Evolutionary conservation across 2,329 filamentous ascomycete species (phyloP), one percentile per base, ranked within the genome.

Genomic region (Cercospora zeina): DNA sequence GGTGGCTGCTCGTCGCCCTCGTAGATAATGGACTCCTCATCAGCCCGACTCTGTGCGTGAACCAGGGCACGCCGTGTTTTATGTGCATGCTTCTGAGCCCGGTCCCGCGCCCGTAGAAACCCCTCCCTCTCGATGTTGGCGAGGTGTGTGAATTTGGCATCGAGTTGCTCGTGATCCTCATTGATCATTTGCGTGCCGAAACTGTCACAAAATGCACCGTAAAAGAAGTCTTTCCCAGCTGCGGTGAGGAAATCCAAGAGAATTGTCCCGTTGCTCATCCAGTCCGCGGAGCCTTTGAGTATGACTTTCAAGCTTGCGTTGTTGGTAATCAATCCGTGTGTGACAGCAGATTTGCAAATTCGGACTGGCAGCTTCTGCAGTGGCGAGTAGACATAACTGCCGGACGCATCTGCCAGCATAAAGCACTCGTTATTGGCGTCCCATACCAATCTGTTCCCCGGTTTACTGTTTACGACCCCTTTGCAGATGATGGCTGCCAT

Each of bases 21-120:
- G 50, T 64, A 68, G 0, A 33, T 0, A n/a, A 65, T 66, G 2
- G 60, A 13, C 14, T 68, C 66, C n/a, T 60, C 63, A 4, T 51
- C 34, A 21, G 11, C 14, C 27, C 56, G 39, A 4, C 7, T 34
- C 13, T 30, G 14, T n/a, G 24, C n/a, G 9, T 16, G 24, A 2
- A 4, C 30, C 2, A 13, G 19, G 21, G 37, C 37, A n/a, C 16
- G n/a, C 16, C 21, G 16, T 3, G 37, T 45, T 14, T 62, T 30
- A 33, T 24, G 24, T 16, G 21, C n/a, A 24, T 50, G n/a, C 14
- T 21, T 13, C 13, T 30, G 33, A 9, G 37, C 36, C 33, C 27
- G 54, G 24, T 31, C 37, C 13, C 10, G 16, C 11, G 21, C 13
- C 16, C 14, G 30, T 10, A 45, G 39, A 42, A 19, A 57, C 4